phyloP scores from a whole-genome alignment of 2,329 filamentous ascomycete species.

The Fusarium illudens region DNA sequence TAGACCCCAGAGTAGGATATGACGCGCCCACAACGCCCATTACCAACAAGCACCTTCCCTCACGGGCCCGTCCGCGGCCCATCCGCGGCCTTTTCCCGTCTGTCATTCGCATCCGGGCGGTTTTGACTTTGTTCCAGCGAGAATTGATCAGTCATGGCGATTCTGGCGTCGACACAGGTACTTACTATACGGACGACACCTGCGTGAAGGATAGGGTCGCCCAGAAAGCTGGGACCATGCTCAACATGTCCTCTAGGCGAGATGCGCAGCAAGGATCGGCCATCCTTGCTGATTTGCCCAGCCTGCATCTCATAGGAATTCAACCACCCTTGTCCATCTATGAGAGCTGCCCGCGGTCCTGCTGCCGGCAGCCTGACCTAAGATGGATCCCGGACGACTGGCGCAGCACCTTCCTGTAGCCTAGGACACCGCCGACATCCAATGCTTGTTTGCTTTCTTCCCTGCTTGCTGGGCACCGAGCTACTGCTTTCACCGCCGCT shows the following conservation, averaged over 20 bases:
- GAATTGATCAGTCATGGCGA: constrained; percentile 12
- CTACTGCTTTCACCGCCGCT: constrained; percentile 14
- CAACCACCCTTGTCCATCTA: constrained; percentile 11
- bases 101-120: constrained; percentile 5
- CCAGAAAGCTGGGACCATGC: constrained; percentile 29
- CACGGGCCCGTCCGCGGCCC: neutral
- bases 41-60: neutral
- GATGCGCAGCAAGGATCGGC: constrained; percentile 22
- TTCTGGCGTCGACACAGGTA: constrained; percentile 14
- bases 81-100: constrained; percentile 17
- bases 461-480: constrained; percentile 12
- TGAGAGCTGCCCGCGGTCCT: constrained; percentile 1
- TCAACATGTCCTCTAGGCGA: neutral
- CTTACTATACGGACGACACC: constrained; percentile 12
- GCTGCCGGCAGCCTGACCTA: constrained; percentile 28
- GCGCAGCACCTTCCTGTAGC: constrained; percentile 28
- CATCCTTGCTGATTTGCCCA: constrained; percentile 25
- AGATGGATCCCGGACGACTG: constrained; percentile 10
- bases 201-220: constrained; percentile 6
- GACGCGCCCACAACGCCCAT: constrained; percentile 15
- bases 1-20: constrained; percentile 32
- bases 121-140: constrained; percentile 22
- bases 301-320: constrained; percentile 21
- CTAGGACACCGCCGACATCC: constrained; percentile 29
- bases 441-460: constrained; percentile 7